Conservation (phyloP, 148 eudicot genomes). For the Spergularia marina region DNA sequence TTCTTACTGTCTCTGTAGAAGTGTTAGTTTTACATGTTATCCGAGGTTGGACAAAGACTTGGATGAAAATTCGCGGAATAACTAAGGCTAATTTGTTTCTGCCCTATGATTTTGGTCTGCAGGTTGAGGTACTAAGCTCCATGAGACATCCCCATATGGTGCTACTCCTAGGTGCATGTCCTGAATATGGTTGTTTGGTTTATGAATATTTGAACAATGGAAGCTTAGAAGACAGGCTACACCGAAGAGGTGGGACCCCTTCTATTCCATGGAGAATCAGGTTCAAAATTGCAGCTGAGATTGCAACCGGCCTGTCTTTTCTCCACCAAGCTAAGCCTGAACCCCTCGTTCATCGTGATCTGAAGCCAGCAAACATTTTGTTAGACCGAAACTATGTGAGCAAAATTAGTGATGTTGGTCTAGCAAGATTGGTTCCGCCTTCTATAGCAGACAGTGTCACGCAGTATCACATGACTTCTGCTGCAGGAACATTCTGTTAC, state of each 20-base stretch:
- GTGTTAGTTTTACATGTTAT: not conserved
- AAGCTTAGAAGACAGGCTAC: slow-evolving; percentile 70
- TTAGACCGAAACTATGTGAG: slow-evolving; percentile 59
- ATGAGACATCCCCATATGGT: slow-evolving; percentile 91
- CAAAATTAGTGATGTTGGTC: slow-evolving; percentile 83
- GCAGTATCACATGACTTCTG: slow-evolving; percentile 78
- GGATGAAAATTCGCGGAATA: not conserved
- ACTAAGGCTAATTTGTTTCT: not conserved
- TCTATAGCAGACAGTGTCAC: slow-evolving; percentile 65
- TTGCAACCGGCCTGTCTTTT: slow-evolving; percentile 64
- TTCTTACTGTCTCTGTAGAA: not conserved
- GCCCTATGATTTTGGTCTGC: slow-evolving; percentile 5
- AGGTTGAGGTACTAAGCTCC: slow-evolving; percentile 71
- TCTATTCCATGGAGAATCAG: slow-evolving; percentile 68
- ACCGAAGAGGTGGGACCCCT: slow-evolving; percentile 58
- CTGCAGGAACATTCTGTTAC: slow-evolving; percentile 89
- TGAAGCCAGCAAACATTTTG: slow-evolving; percentile 79
- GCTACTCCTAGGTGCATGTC: slow-evolving; percentile 84
- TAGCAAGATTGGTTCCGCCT: slow-evolving; percentile 83
- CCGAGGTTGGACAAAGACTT: not conserved
- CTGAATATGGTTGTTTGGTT: slow-evolving; percentile 77
- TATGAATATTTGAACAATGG: slow-evolving; percentile 76
- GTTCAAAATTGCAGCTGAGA: slow-evolving; percentile 70
- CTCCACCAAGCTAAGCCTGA: slow-evolving; percentile 85
- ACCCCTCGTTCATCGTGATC: slow-evolving; percentile 87